Evolutionary conservation across 768 basidiomycete genomes (phyloP).

Genomic region (Royoungia palumana): DNA sequence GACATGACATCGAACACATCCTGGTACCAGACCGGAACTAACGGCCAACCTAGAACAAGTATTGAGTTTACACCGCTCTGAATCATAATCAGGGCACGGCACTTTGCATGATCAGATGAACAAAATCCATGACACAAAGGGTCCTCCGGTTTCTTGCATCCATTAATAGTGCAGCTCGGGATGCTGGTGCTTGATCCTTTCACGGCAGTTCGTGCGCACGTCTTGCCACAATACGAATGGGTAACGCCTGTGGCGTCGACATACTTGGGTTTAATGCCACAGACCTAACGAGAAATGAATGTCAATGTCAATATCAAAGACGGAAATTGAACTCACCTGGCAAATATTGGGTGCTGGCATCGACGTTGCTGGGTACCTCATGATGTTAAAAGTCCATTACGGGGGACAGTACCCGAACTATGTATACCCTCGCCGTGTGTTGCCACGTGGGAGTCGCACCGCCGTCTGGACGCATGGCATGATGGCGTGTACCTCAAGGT

Average conservation of each 20-base stretch:
- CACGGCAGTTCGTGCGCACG: conserved; percentile 47
- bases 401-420: conserved; percentile 9
- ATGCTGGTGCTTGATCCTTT: conserved; percentile 35
- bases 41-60: conserved; percentile 47
- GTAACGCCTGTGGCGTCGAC: conserved; percentile 53
- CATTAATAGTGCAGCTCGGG: conserved; percentile 43
- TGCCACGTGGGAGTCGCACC: conserved; percentile 26
- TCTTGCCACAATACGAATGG: conserved; percentile 60
- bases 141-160: conserved; percentile 51
- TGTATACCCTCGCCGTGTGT: conserved; percentile 18
- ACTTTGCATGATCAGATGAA: conserved; percentile 58
- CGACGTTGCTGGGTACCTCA: conserved; percentile 1
- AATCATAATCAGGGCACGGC: conserved; percentile 17
- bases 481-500: conserved; percentile 2
- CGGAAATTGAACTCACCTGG: conserved; percentile 23
- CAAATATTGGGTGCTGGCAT: conserved; percentile 26
- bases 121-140: conserved; percentile 53
- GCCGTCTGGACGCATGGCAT: conserved; percentile 6
- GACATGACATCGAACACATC: conserved; percentile 46
- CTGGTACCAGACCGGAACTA: conserved; percentile 43
- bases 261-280: conserved; percentile 59
- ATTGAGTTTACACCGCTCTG: conserved; percentile 5
- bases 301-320: not conserved
- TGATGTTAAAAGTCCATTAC: conserved; percentile 1
- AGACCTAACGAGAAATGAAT: conserved; percentile 40